Evolutionary conservation across 495 filamentous ascomycete species (phyloP), one percentile per base, ranked within the genome.

Genomic region (Tuber umbilicatum): DNA sequence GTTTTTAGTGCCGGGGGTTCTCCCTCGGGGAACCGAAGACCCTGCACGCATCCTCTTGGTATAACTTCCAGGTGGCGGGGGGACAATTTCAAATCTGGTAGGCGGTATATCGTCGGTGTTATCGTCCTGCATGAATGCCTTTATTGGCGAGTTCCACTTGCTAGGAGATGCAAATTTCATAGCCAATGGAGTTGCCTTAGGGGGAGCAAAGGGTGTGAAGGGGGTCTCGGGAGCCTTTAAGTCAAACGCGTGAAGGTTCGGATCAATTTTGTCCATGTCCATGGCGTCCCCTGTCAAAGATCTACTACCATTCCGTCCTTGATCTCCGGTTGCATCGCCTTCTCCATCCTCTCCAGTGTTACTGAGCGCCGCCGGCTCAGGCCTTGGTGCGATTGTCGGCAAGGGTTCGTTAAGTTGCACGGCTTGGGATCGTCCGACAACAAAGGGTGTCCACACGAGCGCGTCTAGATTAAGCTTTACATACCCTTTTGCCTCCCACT

Each of bases 401-500:
- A 98, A 60, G 37, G 80, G 80, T 40, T 81, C 80, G 43, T 79
- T 81, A 80, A n/a, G 91, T 88, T 69, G 91, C 90, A 68, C 89
- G 90, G 64, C 93, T 88, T 81, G 97, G 92, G 82, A 94, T 71
- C 91, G 88, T 37, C 94, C 94, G 93, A 97, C 97, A 72, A 99
- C 89, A 83, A 95, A 99, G 19, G 96, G 95, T n/a, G 93, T 97
- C 95, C 95, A 99, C 4, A 94, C 90, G 50, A 99, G 87, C 16
- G 89, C 89, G 74, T 90, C 89, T 2, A 90, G 89, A 79, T 97
- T 94, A 50, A 99, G 88, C 75, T 89, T 92, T 23, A 96, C 90
- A 78, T 97, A 94, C 10, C 89, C 88, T 82, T 97, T 97, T 70
- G 85, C 87, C 83, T 97, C 92, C 89, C 94, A 94, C 71, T 91